Conservation (phyloP, 2,329 filamentous ascomycete genomes). For the Fusarium miscanthi region DNA sequence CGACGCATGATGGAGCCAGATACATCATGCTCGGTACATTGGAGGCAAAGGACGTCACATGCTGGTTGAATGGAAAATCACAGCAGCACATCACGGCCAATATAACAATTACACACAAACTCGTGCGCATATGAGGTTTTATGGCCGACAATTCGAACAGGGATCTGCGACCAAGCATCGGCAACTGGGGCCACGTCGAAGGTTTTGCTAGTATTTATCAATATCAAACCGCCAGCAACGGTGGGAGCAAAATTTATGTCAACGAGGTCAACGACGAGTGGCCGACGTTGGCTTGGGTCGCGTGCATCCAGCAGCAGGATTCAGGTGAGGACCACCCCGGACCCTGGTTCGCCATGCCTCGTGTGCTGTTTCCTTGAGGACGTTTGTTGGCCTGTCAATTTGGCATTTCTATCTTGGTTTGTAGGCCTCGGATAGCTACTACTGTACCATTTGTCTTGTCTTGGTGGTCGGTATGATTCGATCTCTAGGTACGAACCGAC, state of each 20-base stretch:
- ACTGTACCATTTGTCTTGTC: background rate
- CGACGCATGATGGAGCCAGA: background rate
- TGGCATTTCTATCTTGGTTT: constrained; percentile 1
- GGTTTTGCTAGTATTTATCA: constrained; percentile 40
- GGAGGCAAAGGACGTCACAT: constrained; percentile 6
- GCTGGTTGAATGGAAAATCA: constrained; percentile 5
- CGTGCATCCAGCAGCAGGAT: constrained; percentile 44
- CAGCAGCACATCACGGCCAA: constrained; percentile 12
- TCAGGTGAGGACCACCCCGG: constrained; percentile 45
- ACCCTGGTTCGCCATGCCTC: constrained; percentile 39
- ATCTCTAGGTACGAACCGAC: background rate
- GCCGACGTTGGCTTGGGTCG: constrained; percentile 43
- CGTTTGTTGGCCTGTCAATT: constrained; percentile 30
- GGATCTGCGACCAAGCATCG: constrained; percentile 33
- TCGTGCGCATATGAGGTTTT: constrained; percentile 18
- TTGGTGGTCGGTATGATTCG: background rate
- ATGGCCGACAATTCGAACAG: constrained; percentile 16
- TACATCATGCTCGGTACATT: constrained; percentile 1
- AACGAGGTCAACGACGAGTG: constrained; percentile 38
- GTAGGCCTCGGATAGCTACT: background rate
- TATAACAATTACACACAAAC: constrained; percentile 16
- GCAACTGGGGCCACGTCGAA: constrained; percentile 41
- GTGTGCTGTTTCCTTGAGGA: constrained; percentile 29
- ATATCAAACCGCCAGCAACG: constrained; percentile 46
- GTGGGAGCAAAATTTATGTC: constrained; percentile 39